phyloP scores from a whole-genome alignment of 2,329 filamentous ascomycete genomes.

The Aspergillus fischeri region DNA sequence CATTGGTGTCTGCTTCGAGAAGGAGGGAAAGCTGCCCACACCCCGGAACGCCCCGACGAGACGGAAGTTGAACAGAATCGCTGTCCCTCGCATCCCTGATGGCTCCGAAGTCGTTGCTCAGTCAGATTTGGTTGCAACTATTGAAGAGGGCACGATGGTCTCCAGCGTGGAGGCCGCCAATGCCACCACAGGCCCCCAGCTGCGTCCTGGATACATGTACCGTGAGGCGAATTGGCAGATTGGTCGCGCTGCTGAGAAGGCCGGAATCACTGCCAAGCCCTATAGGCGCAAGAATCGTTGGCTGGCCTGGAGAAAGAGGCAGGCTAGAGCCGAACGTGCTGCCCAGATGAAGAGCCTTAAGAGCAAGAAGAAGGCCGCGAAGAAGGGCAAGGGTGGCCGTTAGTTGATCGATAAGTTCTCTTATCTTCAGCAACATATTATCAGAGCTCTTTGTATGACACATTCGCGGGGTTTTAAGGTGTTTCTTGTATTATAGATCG shows the following conservation, averaged over 20 bases:
- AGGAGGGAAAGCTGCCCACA: slow-evolving; percentile 73
- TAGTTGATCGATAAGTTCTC: slow-evolving; percentile 21
- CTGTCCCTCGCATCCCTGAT: slow-evolving; percentile 35
- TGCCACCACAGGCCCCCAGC: slow-evolving; percentile 26
- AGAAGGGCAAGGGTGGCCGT: slow-evolving; percentile 33
- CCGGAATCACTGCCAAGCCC: slow-evolving; percentile 52
- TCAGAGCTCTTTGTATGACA: background rate
- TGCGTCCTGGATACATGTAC: slow-evolving; percentile 60
- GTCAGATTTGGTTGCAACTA: slow-evolving; percentile 23
- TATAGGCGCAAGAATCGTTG: slow-evolving; percentile 59
- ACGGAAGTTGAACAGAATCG: slow-evolving; percentile 71
- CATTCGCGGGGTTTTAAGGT: slow-evolving; percentile 15
- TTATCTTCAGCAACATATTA: background rate
- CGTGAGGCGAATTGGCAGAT: slow-evolving; percentile 66
- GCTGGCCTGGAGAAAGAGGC: slow-evolving; percentile 61
- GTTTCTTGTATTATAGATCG: slow-evolving; percentile 34
- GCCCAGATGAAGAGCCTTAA: slow-evolving; percentile 53
- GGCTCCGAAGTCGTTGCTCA: slow-evolving; percentile 13
- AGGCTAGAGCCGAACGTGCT: slow-evolving; percentile 47
- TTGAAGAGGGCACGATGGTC: slow-evolving; percentile 22
- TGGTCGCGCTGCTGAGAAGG: slow-evolving; percentile 59
- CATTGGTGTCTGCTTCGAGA: slow-evolving; percentile 88
- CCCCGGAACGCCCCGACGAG: slow-evolving; percentile 68
- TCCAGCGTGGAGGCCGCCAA: slow-evolving; percentile 20
- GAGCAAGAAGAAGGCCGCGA: slow-evolving; percentile 41